Conservation (phyloP, 2,329 filamentous ascomycete genomes). For the Paraconiothyrium sp. region DNA sequence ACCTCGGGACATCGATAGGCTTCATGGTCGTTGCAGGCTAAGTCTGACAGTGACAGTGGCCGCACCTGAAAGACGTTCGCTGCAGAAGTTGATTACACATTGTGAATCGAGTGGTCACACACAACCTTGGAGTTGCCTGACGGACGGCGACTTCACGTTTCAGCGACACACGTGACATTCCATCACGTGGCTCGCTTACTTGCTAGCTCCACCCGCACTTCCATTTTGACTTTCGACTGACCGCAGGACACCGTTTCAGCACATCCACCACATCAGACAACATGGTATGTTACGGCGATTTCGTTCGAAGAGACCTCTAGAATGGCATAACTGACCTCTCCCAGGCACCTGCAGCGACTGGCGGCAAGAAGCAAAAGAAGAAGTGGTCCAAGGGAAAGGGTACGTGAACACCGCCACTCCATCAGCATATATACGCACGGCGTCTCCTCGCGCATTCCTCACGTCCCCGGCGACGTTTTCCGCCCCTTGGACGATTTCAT, state of each 20-base stretch:
- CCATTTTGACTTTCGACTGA: conserved; percentile 27
- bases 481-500: not conserved
- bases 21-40: too few species aligned
- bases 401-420: conserved; percentile 50
- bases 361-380: conserved; percentile 84
- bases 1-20: too few species aligned
- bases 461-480: not conserved
- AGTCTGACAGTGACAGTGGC: too few species aligned
- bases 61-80: too few species aligned
- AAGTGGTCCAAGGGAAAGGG: conserved; percentile 76
- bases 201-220: not conserved
- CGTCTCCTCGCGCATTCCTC: conserved; percentile 10
- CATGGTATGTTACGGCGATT: conserved; percentile 47
- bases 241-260: conserved; percentile 36
- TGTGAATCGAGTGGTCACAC: too few species aligned
- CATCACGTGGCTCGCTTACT: too few species aligned
- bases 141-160: too few species aligned
- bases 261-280: conserved; percentile 52
- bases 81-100: too few species aligned
- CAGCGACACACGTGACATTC: too few species aligned
- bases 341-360: conserved; percentile 66
- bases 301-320: not conserved
- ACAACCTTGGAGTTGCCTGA: too few species aligned
- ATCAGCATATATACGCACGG: conserved; percentile 1
- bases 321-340: conserved; percentile 4